These are phyloP conservation scores for Eimeria zaria DNA, from an alignment of 169 alveolate genomes.

Conservation along the genomic window DNA sequence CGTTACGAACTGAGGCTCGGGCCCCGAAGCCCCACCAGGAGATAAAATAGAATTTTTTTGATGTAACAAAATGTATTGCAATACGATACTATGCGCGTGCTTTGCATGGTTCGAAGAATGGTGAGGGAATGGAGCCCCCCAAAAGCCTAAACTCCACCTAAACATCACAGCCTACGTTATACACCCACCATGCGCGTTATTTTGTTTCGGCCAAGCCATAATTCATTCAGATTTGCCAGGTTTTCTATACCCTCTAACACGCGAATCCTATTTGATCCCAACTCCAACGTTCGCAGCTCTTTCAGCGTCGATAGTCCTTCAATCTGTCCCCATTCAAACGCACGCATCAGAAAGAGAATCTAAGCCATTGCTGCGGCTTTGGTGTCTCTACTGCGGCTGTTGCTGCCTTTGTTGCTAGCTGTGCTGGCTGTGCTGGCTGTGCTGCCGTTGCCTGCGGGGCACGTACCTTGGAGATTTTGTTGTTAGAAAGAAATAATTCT, in stretches of 20 bases:
- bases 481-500: slow-evolving; percentile 86
- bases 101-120: not conserved
- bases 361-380: not conserved
- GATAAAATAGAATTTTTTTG: not conserved
- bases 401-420: not conserved
- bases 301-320: slow-evolving; percentile 84
- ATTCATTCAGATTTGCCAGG: slow-evolving; percentile 87
- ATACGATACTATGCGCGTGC: not conserved
- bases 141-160: not conserved
- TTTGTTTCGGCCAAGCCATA: slow-evolving; percentile 95
- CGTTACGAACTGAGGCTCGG: not conserved
- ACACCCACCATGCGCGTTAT: slow-evolving; percentile 84
- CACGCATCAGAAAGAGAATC: not conserved
- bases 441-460: slow-evolving; percentile 41
- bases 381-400: slow-evolving; percentile 14
- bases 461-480: slow-evolving; percentile 85
- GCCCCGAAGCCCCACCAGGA: not conserved
- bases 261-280: slow-evolving; percentile 88
- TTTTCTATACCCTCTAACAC: slow-evolving; percentile 28
- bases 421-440: not conserved
- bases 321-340: slow-evolving; percentile 30
- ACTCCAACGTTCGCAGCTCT: slow-evolving; percentile 86
- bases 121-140: not conserved
- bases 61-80: not conserved
- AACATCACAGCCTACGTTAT: not conserved